Percentiles rank a stretch among this genome's conserved stretches.
Evolutionary conservation across 2,329 filamentous ascomycete genomes (phyloP).

Genomic region (Lasiodiplodia citricola): DNA sequence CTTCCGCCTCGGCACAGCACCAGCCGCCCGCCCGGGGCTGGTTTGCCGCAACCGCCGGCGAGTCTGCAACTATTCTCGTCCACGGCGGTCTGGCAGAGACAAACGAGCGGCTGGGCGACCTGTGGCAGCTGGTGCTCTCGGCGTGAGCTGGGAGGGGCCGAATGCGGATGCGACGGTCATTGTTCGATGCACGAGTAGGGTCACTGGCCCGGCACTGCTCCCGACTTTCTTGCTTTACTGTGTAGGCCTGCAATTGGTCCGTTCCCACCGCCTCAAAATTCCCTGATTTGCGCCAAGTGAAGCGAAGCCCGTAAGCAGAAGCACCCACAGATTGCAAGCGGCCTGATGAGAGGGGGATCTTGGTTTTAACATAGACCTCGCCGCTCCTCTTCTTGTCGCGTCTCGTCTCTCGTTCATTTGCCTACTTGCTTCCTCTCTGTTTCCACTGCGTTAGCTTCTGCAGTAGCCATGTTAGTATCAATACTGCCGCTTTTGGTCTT

Average conservation of each 20-base stretch:
- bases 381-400: background rate
- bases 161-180: background rate
- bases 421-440: background rate
- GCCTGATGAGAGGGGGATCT: slow-evolving; percentile 7
- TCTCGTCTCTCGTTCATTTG: background rate
- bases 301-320: slow-evolving; percentile 15
- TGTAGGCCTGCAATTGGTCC: background rate
- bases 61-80: slow-evolving; percentile 49
- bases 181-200: background rate
- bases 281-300: slow-evolving; percentile 15
- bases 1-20: slow-evolving; percentile 24
- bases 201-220: background rate
- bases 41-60: slow-evolving; percentile 58
- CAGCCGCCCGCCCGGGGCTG: slow-evolving; percentile 55
- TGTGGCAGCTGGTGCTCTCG: slow-evolving; percentile 51
- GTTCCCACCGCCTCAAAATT: background rate
- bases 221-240: slow-evolving; percentile 12
- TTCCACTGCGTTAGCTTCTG: background rate
- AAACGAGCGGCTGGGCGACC: slow-evolving; percentile 58
- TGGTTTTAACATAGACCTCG: slow-evolving; percentile 10
- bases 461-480: slow-evolving; percentile 1
- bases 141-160: background rate
- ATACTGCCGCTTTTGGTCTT: slow-evolving; percentile 9
- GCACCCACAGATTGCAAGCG: slow-evolving; percentile 2
- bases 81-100: slow-evolving; percentile 59